Percentiles rank a stretch among this genome's conserved stretches.
Evolutionary conservation across 169 alveolate genomes (phyloP).

Genomic region (Ophryocystis elektroscirrha): DNA sequence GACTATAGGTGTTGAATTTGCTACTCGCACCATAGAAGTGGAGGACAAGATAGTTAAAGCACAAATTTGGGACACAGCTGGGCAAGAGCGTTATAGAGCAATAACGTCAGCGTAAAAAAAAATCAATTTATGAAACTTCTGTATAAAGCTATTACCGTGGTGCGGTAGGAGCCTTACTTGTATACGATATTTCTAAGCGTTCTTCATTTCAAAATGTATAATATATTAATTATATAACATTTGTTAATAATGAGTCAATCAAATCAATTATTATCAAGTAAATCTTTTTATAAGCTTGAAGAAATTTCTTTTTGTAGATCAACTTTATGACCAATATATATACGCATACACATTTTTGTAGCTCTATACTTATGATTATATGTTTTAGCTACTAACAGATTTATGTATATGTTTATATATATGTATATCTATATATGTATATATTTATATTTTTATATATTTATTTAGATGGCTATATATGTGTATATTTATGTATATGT

Average conservation of each 20-base stretch:
- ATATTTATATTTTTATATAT: not conserved
- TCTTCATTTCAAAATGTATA: conserved; percentile 70
- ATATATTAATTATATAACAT: no score
- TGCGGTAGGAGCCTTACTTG: conserved; percentile 95
- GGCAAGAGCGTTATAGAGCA: conserved; percentile 96
- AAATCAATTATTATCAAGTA: no score
- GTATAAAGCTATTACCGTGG: conserved; percentile 79
- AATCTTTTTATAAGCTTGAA: no score
- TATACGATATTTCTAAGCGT: conserved; percentile 85
- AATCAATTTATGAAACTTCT: not conserved
- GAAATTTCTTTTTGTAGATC: no score
- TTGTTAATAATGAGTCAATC: no score
- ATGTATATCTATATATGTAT: not conserved
- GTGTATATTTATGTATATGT: not conserved
- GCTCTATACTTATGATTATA: not conserved
- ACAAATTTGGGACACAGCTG: conserved; percentile 97
- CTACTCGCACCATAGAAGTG: conserved; percentile 59
- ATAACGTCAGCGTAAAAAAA: conserved; percentile 66
- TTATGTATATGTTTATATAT: not conserved
- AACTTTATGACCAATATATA: no score
- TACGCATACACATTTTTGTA: not conserved
- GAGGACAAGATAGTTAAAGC: conserved; percentile 76
- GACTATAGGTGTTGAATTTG: conserved; percentile 95
- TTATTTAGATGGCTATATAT: not conserved
- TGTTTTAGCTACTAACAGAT: not conserved